Percentiles rank a stretch among this genome's conserved stretches.
phyloP scores from a whole-genome alignment of 306 rosid genomes.

The Prunus padus region DNA sequence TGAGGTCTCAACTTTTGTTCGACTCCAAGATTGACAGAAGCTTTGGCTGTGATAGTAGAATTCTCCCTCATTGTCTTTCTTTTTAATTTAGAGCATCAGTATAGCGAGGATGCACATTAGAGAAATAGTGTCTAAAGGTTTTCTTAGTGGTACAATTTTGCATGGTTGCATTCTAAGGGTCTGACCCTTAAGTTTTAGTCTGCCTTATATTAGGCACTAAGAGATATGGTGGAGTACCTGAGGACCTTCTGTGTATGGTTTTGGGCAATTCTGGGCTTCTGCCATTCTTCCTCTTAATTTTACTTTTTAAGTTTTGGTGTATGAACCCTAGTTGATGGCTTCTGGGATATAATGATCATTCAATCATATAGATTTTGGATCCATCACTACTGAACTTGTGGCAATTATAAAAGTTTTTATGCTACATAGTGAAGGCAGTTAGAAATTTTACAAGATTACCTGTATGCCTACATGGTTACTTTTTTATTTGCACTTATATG shows the following conservation, averaged over 20 bases:
- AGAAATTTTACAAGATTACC: not conserved
- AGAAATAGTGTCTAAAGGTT: not conserved
- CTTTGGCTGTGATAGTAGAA: not conserved
- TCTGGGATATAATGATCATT: not conserved
- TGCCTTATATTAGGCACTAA: not conserved
- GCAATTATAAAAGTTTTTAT: not conserved
- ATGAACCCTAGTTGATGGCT: not conserved
- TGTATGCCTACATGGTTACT: not conserved
- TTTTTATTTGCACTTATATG: not conserved
- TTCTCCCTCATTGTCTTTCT: not conserved
- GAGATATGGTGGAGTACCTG: not conserved
- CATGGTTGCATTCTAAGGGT: not conserved
- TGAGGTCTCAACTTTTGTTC: conserved; percentile 5
- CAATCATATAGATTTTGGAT: not conserved
- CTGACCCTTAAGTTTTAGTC: not conserved
- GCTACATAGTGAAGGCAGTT: not conserved
- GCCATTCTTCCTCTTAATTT: not conserved
- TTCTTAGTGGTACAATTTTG: not conserved
- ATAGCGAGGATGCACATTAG: not conserved
- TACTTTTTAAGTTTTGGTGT: not conserved
- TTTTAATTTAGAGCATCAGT: not conserved
- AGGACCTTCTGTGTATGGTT: not conserved
- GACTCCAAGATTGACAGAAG: not conserved
- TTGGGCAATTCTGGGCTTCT: not conserved
- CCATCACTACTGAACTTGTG: not conserved